These are phyloP conservation scores for Daedaleopsis sinensis DNA, from an alignment of 768 basidiomycete species.

Conservation along the genomic window DNA sequence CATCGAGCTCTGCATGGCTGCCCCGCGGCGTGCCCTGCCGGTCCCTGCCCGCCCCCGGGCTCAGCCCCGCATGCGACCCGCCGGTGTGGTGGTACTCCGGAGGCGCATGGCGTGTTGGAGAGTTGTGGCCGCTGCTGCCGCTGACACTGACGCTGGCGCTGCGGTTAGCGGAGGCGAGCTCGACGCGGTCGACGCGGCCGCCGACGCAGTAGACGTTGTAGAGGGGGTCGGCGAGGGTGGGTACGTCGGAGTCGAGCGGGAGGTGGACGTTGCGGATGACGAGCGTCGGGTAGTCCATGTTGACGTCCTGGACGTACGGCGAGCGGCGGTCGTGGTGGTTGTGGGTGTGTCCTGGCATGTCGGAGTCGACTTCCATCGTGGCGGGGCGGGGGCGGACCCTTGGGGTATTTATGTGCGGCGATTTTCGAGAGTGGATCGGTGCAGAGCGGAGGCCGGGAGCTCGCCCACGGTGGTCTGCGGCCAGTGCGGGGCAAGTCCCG, in stretches of 20 bases:
- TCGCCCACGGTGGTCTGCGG: neutral
- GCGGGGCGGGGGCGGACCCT: neutral
- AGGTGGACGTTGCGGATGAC: conserved; percentile 26
- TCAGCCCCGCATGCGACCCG: neutral
- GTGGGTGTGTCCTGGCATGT: conserved; percentile 17
- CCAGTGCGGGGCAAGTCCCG: too few relatives aligned
- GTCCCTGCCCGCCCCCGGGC: neutral
- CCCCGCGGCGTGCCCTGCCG: neutral
- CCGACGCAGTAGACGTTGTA: conserved; percentile 24
- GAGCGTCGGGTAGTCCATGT: conserved; percentile 15
- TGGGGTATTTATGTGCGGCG: conserved; percentile 6
- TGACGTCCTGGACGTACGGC: neutral
- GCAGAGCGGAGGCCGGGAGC: neutral
- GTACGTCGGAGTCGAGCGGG: conserved; percentile 12
- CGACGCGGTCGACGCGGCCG: conserved; percentile 16
- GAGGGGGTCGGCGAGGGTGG: conserved; percentile 18
- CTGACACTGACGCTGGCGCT: conserved; percentile 5
- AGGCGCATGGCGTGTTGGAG: conserved; percentile 8
- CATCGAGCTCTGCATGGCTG: conserved; percentile 20
- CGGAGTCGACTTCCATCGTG: conserved; percentile 18
- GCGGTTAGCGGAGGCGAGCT: conserved; percentile 17
- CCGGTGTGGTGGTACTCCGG: conserved; percentile 11
- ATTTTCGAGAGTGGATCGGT: neutral
- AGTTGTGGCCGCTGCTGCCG: conserved; percentile 14
- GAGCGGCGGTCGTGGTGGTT: neutral